Base-by-base conservation (phyloP, 306 rosid species). In the Cucurbita argyrosperma region DNA sequence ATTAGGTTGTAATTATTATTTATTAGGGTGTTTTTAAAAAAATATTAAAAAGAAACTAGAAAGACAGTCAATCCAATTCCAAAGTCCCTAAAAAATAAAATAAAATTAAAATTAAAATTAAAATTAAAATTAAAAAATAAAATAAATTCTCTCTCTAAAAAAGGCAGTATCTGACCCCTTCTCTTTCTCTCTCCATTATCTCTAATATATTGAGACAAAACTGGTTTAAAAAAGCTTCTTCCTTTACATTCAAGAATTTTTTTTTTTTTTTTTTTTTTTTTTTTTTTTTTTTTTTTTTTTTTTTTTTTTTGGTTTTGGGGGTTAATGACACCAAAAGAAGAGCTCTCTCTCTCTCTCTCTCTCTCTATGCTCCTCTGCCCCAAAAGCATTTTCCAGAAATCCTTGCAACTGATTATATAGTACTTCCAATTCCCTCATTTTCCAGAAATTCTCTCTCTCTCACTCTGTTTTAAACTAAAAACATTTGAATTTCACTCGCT, bases 351-450 rank as follows among this genome's bases (percentile, higher is more conserved):
- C 14, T 85, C 2, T 26, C 26, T 26, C 26, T 26, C 26, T 21
- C 23, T 21, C 23, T 21, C 23, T 21, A 21, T 21, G 1, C 23
- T 82, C 76, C 65, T 76, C 74, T 92, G 84, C 71, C 76, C 80
- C 68, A 46, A 81, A 60, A 83, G 85, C 83, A 81, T 81, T 82
- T 87, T 87, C 78, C 90, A 86, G 88, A 86, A 84, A 89, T 87
- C 85, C 81, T 86, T 82, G 92, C 89, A 84, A 75, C 77, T 82
- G 76, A 83, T 62, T 76, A 51, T 71, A 51, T 71, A 49, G 72
- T 53, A 71, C 76, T 51, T 51, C 26, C 63, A 71, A 51, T 38
- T 51, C 50, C 26, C 43, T 60, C 5, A 71, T 21, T 74, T 54
- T 62, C 80, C 74, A 65, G 61, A 76, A 83, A 51, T 75, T 78